Evolutionary conservation across 2,329 filamentous ascomycete genomes (phyloP).

Genomic region (Sporothrix globosa): DNA sequence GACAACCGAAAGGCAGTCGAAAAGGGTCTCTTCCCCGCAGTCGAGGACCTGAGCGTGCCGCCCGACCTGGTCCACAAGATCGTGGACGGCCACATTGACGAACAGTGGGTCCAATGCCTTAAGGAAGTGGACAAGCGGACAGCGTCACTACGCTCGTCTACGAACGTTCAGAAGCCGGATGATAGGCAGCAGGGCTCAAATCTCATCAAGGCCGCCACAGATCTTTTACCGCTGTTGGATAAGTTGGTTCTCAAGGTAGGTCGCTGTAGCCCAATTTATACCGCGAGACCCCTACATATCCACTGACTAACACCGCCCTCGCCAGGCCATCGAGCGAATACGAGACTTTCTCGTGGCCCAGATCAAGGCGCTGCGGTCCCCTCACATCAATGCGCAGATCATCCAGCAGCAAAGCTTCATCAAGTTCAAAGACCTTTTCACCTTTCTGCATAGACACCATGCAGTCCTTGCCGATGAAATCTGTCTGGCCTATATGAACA

Average conservation of each 20-base stretch:
- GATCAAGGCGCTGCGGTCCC: slow-evolving; percentile 90
- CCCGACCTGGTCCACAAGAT: slow-evolving; percentile 84
- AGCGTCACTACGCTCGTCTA: slow-evolving; percentile 61
- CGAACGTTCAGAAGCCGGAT: slow-evolving; percentile 45
- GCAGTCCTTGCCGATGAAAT: slow-evolving; percentile 86
- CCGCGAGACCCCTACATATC: not conserved
- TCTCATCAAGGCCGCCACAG: slow-evolving; percentile 78
- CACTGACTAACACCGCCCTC: not conserved
- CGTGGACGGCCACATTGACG: slow-evolving; percentile 84
- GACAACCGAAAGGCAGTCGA: slow-evolving; percentile 90
- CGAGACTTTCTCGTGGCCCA: slow-evolving; percentile 92
- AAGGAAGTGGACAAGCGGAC: slow-evolving; percentile 81
- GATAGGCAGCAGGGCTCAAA: slow-evolving; percentile 58
- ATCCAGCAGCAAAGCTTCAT: slow-evolving; percentile 93
- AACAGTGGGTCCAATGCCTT: slow-evolving; percentile 81
- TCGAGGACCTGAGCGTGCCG: slow-evolving; percentile 89
- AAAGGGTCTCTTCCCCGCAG: slow-evolving; percentile 80
- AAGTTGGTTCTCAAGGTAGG: slow-evolving; percentile 78
- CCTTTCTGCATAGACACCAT: slow-evolving; percentile 82
- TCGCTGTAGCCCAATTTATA: slow-evolving; percentile 26
- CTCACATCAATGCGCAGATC: slow-evolving; percentile 95
- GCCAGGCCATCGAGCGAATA: slow-evolving; percentile 84
- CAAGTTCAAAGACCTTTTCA: slow-evolving; percentile 83
- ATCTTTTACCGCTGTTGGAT: slow-evolving; percentile 81
- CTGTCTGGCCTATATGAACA: slow-evolving; percentile 91